Evolutionary conservation across 2,329 filamentous ascomycete species (phyloP), one percentile per base, ranked within the genome.

Genomic region (Dryadomyces sulphureus): DNA sequence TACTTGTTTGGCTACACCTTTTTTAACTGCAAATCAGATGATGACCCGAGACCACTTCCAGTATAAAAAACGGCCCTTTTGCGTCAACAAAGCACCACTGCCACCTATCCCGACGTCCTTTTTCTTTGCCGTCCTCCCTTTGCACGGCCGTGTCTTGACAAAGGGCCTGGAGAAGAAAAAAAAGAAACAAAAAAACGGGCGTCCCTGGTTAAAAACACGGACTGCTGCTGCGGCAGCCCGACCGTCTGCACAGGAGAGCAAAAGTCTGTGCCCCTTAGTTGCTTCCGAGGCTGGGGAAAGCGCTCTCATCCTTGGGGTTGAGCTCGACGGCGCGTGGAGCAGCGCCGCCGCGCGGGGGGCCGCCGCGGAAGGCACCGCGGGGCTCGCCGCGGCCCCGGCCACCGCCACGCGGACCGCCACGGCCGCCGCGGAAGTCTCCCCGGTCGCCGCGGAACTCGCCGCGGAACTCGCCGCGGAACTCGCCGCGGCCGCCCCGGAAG

Each of bases 281-380:
- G 62, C 69, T 67, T 57, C 73, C 73, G 55, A 79, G 66, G 67
- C 70, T 76, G 57, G 75, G 75, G 70, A 79, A 78, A 51, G 73
- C 73, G 53, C 62, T 64, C 67, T 75, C 63, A 55, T 77, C 73
- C 57, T 60, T 69, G 59, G 69, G 68, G 68, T 77, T 76, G 65
- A 77, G 70, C 54, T 63, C 53, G 53, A 65, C 66, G 52, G 67
- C 65, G 54, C 67, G 65, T 53, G 66, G 62, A 50, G 35, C 66
- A 50, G 38, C 66, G 52, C 67, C 65, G 27, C 27, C 27, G 11
- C 27, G 27, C 54, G 67, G 64, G 54, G 64, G 64, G 53, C 64
- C 62, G 50, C 62, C 63, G 48, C 67, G 60, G 54, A 59, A 62
- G 53, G 61, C 61, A 47, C 67, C 49, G 27, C 49, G 46, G 12